Base-by-base conservation (phyloP, 768 basidiomycete genomes). In the Auriscalpium vulgare region DNA sequence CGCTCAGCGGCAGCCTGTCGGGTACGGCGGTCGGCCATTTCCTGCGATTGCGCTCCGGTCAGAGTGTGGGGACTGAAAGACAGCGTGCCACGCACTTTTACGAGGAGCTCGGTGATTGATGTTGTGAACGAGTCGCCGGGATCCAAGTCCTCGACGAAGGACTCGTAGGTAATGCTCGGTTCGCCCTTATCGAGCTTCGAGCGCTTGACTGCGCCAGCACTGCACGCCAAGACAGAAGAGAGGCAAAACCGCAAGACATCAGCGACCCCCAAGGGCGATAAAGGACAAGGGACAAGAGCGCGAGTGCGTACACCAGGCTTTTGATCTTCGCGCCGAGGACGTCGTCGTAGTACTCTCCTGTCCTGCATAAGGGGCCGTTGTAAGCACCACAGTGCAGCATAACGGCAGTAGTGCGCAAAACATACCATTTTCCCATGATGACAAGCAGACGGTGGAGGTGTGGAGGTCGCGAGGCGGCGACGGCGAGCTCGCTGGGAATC, bases 71-170 rank as follows among this genome's bases (percentile, higher is more conserved):
- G 21, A 21, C 21, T 21, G 21, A 21, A 21, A 21, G 60, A 34
- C 44, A 47, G 14, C 49, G 48, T 46, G 37, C 40, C 29, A 66
- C 80, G 68, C 64, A 91, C 89, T 72, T 86, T 87, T 65, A 91
- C 89, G 47, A 91, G 75, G 49, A 87, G 78, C 57, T 91, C 88
- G 56, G 90, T 71, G 50, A 91, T 66, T 0, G 85, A 78, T 5
- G 88, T 80, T 0, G 88, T 90, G 68, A 91, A 91, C 1, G 87
- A 83, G 66, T 91, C 89, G 14, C 88, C 88, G 21, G 78, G 78
- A 65, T 91, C 88, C 50, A 91, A 72, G 34, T 88, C 86, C 61
- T 84, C 79, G 17, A 90, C 85, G 60, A 91, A 90, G 34, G 78
- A 69, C 68, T 90, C 84, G 65, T 87, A 91, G 53, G 75, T 83